Evolutionary conservation across 139 green algal species (phyloP), one percentile per base, ranked within the genome.

Genomic region (Desmodesmus armatus): DNA sequence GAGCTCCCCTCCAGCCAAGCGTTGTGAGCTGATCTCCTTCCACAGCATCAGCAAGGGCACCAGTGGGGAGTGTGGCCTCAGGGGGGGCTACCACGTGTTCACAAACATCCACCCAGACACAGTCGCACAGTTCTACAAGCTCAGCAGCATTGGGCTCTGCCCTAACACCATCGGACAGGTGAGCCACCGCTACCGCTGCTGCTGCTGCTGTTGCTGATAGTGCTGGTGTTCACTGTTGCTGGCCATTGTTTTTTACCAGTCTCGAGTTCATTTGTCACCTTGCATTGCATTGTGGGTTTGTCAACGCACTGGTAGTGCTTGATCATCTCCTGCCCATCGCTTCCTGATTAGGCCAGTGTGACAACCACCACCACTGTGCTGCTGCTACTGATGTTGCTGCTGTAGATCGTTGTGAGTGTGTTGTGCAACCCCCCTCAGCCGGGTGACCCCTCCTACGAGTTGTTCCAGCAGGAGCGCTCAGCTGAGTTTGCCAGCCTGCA

Each of bases 71-170:
- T 98, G 94, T 82, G 94, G 94, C 6, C 88, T 93, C 63, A 87
- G 94, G 23, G 94, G 94, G 25, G 95, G 95, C 5, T 98, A 97
- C 90, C 88, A 96, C 65, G 94, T 96, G 87, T 87, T 97, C 87
- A 93, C 71, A 76, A 97, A 97, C 91, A 95, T 97, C 75, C 92
- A 97, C 86, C 91, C 89, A 0, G 93, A 84, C 62, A 88, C 94
- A 4, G 49, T 94, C 0, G 95, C 94, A 27, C 87, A 97, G 88
- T 60, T 98, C 17, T 97, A 97, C 91, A 98, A 98, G 51, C 31
- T 85, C 33, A 41, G 17, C 63, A 78, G 63, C 65, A 77, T 85
- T 3, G 65, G 65, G 19, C 65, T 85, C 17, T 84, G 78, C 82
- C 93, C 93, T 62, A 97, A 97, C 89, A 93, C 94, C 27, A 90